These are phyloP conservation scores for Trichoderma harzianum DNA, from an alignment of 2,329 filamentous ascomycete genomes.

Conservation along the genomic window DNA sequence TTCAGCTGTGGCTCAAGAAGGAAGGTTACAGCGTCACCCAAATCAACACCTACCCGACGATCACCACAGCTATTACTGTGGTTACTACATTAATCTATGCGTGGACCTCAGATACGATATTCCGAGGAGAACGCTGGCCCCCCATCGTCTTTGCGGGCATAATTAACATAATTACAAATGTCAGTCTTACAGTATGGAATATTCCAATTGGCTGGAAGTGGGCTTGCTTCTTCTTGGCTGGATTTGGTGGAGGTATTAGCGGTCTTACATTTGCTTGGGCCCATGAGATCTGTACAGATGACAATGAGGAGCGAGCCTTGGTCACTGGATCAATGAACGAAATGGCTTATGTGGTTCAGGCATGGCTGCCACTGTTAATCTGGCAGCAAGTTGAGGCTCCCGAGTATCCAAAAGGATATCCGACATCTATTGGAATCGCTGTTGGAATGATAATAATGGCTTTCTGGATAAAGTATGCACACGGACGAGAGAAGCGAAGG, in stretches of 20 bases:
- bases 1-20: constrained; percentile 47
- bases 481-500: constrained; percentile 38
- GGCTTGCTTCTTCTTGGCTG: constrained; percentile 57
- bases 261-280: constrained; percentile 48
- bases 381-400: constrained; percentile 65
- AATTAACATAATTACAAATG: constrained; percentile 40
- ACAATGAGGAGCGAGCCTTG: constrained; percentile 63
- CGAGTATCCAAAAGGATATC: constrained; percentile 57
- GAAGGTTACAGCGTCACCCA: constrained; percentile 41
- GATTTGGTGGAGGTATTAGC: constrained; percentile 48
- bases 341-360: constrained; percentile 66
- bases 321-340: constrained; percentile 66
- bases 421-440: constrained; percentile 51
- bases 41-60: constrained; percentile 57
- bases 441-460: constrained; percentile 48
- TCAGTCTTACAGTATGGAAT: constrained; percentile 41
- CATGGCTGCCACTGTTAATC: constrained; percentile 64
- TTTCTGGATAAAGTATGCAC: constrained; percentile 44
- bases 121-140: constrained; percentile 60
- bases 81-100: constrained; percentile 60
- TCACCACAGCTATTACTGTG: constrained; percentile 52
- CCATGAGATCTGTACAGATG: constrained; percentile 47
- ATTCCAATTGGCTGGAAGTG: constrained; percentile 57
- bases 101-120: constrained; percentile 61
- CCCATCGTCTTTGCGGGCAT: constrained; percentile 55